Base-by-base conservation (phyloP, 768 basidiomycete species). In the Dentipellis sp. region DNA sequence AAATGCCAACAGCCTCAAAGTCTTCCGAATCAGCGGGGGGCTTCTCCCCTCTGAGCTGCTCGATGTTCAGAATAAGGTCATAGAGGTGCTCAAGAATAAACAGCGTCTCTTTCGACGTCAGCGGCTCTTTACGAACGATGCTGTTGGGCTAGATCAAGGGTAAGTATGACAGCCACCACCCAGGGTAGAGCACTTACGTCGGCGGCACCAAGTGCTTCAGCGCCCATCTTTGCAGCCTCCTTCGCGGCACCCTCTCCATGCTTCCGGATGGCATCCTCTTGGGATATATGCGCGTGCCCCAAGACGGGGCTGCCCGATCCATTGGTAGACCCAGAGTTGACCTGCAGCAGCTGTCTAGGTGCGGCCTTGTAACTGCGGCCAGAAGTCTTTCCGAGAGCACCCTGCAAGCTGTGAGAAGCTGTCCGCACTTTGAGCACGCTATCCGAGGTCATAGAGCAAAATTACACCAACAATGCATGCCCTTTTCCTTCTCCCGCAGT, bases 301-400 rank as follows among this genome's bases (percentile, higher is more conserved):
- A 56, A 78, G 71, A 65, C 75, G 65, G 60, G 76, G 66, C 59
- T 77, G 51, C 45, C 76, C 51, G 71, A 62, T 16, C 67, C 50
- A 40, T 75, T 60, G 10, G 72, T 63, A 58, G 74, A 71, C 37
- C 71, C 66, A 50, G 82, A 65, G 57, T 91, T 88, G 9, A 98
- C 92, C 68, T 98, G 93, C 4, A 99, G 78, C 22, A 98, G 82
- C 58, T 97, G 95, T 42, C 95, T 82, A 12, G 97, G 97, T n/a
- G 94, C 94, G 34, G 94, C 92, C 64, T 93, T 94, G 66, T 94
- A 91, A 58, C 93, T 94, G 55, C 95, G 78, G 22, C 92, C 88
- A 37, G 94, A 91, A 1, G 94, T 95, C 70, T 87, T 94, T 8
- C 97, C 97, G 4, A 99, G 79, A 8, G 94, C 97, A 55, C 95